phyloP scores from a whole-genome alignment of 2,329 filamentous ascomycete species.

The Fusarium luffae region DNA sequence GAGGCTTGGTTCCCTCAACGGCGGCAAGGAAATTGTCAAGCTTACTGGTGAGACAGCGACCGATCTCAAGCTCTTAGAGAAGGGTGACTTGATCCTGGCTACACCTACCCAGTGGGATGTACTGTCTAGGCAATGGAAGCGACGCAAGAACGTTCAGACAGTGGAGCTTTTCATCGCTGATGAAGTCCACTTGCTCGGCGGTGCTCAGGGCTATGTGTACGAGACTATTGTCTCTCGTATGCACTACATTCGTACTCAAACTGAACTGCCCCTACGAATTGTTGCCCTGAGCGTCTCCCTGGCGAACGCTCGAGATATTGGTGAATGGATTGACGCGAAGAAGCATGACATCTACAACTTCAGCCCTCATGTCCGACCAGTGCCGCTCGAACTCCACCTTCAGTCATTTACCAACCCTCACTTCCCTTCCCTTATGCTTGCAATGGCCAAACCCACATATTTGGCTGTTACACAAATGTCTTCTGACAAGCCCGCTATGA shows the following conservation, averaged over 20 bases:
- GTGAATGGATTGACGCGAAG: conserved; percentile 97
- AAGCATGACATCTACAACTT: conserved; percentile 99
- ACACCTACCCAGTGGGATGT: conserved; percentile 97
- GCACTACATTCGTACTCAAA: conserved; percentile 93
- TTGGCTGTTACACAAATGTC: conserved; percentile 89
- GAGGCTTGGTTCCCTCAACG: conserved; percentile 75
- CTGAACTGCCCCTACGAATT: conserved; percentile 85
- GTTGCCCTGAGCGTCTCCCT: conserved; percentile 91
- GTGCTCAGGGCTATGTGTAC: conserved; percentile 87
- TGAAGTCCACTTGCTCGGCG: conserved; percentile 92
- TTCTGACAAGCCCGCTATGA: conserved; percentile 85
- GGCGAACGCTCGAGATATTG: conserved; percentile 91
- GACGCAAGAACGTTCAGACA: conserved; percentile 92
- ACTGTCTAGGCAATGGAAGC: conserved; percentile 94
- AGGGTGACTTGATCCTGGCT: conserved; percentile 88
- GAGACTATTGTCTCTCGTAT: conserved; percentile 98
- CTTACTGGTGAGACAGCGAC: conserved; percentile 92
- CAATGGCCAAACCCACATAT: conserved; percentile 96
- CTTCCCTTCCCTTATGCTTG: conserved; percentile 97
- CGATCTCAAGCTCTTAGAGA: conserved; percentile 88
- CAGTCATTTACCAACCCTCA: conserved; percentile 97
- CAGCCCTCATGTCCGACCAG: conserved; percentile 87
- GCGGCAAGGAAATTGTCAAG: conserved; percentile 91
- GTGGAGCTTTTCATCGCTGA: conserved; percentile 94
- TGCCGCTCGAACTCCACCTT: conserved; percentile 92